A percentile compares a stretch with the other conserved stretches of the same genome.
phyloP scores from a whole-genome alignment of 1,139 yeast species.

The Debaryomycetaceae sp. region DNA sequence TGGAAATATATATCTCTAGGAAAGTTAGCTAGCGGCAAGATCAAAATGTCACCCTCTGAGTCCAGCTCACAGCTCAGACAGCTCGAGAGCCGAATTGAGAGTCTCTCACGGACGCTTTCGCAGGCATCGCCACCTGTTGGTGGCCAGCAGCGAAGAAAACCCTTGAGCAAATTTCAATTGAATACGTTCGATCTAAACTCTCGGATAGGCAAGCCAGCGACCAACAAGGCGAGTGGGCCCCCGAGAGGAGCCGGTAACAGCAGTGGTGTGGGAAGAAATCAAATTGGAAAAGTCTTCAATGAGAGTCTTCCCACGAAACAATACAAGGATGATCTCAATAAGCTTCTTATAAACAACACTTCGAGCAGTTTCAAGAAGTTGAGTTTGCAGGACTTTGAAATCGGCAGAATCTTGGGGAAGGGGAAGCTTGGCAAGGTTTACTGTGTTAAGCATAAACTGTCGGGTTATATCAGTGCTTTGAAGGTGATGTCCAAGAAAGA shows the following conservation, averaged over 20 bases:
- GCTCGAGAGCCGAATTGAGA: conserved; percentile 9
- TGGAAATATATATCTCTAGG: neutral
- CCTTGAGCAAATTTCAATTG: conserved; percentile 15
- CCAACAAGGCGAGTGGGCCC: neutral
- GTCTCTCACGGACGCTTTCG: conserved; percentile 7
- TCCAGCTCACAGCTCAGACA: conserved; percentile 8
- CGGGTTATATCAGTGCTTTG: conserved; percentile 83
- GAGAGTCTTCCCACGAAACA: conserved; percentile 1
- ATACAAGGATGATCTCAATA: neutral
- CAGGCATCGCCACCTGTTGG: conserved; percentile 3
- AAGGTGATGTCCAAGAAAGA: conserved; percentile 88
- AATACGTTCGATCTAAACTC: conserved; percentile 13
- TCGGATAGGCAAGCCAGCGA: conserved; percentile 1
- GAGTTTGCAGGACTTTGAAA: conserved; percentile 66
- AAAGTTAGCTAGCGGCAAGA: neutral
- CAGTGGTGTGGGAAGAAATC: neutral
- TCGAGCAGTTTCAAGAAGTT: conserved; percentile 6
- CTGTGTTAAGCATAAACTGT: conserved; percentile 71
- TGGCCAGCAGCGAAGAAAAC: conserved; percentile 9
- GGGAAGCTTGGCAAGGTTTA: conserved; percentile 94
- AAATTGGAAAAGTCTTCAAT: neutral
- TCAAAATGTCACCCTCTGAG: conserved; percentile 5
- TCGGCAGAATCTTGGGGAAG: conserved; percentile 85
- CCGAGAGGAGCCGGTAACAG: neutral
- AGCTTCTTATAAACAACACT: conserved; percentile 2